These are phyloP conservation scores for Noccaea bulbosa DNA, from an alignment of 345 rosid genomes.

Conservation along the genomic window DNA sequence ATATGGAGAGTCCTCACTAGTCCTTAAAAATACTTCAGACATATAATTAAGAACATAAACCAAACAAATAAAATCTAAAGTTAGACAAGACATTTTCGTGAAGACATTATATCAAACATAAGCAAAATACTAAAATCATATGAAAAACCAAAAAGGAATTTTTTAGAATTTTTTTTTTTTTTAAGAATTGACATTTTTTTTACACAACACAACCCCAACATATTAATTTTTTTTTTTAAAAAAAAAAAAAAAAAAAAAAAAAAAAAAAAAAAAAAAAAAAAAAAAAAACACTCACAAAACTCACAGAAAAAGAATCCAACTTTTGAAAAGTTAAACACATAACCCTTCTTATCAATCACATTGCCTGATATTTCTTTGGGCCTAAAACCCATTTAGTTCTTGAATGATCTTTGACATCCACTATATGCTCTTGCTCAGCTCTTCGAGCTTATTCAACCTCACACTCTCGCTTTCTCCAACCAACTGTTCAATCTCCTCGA, in stretches of 20 bases:
- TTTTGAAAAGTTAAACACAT: too few relatives aligned
- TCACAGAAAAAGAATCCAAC: background rate
- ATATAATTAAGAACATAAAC: too few relatives aligned
- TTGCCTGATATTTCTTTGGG: too few relatives aligned
- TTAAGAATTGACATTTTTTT: background rate
- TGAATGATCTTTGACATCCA: constrained; percentile 16
- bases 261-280: too few relatives aligned
- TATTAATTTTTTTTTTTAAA: too few relatives aligned
- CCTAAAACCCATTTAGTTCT: background rate
- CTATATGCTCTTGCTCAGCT: constrained; percentile 61
- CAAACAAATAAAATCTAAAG: background rate
- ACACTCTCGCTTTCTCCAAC: constrained; percentile 70
- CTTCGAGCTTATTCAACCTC: constrained; percentile 85
- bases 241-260: too few relatives aligned
- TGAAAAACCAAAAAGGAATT: background rate
- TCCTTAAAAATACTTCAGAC: too few relatives aligned
- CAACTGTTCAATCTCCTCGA: constrained; percentile 53
- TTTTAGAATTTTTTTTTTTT: constrained; percentile 1
- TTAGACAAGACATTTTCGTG: background rate
- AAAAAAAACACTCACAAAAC: constrained; percentile 12
- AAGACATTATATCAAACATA: constrained; percentile 1
- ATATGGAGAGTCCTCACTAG: too few relatives aligned
- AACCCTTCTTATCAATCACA: too few relatives aligned
- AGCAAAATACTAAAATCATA: background rate
- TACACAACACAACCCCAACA: background rate